Base-by-base conservation (phyloP, 2,329 filamentous ascomycete species). In the Fusarium falciforme region DNA sequence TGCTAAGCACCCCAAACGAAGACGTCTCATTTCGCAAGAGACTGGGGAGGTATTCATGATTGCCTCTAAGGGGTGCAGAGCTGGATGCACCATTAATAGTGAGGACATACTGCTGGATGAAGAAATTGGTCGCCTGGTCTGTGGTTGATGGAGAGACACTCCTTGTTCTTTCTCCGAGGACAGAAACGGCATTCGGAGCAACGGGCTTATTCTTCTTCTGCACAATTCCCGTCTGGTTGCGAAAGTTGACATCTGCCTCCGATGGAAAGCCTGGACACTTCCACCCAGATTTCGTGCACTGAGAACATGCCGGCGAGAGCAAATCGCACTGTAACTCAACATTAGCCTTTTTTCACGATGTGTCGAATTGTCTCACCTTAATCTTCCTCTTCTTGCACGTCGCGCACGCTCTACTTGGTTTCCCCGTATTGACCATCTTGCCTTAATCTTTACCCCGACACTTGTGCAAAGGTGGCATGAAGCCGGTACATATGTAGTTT, bases 321-420 rank as follows among this genome's bases (percentile, higher is more conserved):
- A 59, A 16, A n/a, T 77, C 75, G 14, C 75, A 77, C 75, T 77
- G 27, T 16, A 4, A 25, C 36, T 58, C 4, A 10, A 36, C 16
- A 6, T 61, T 22, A 60, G 38, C 10, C 2, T 20, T 17, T 16
- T 7, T 10, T 17, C 1, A 22, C 6, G 0, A 2, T 9, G 5
- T n/a, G 4, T 17, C 9, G 6, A 3, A 9, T 3, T 35, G 12
- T 61, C 14, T 42, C 54, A 76, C 75, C 66, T 76, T 77, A 5
- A 76, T 68, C 25, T 76, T 77, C 5, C 75, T 27, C 20, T 70
- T 66, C 58, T 73, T 77, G 14, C 75, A 77, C 1, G 67, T 71
- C 12, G 75, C 59, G 27, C 75, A 77, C 10, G 57, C 75, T 27
- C 66, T 67, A 5, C 75, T 77, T 9, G 73, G 75, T 16, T 66